Evolutionary conservation across 805 yeast genomes (phyloP), one percentile per base, ranked within the genome.

Genomic region (Kuraishia cidri): DNA sequence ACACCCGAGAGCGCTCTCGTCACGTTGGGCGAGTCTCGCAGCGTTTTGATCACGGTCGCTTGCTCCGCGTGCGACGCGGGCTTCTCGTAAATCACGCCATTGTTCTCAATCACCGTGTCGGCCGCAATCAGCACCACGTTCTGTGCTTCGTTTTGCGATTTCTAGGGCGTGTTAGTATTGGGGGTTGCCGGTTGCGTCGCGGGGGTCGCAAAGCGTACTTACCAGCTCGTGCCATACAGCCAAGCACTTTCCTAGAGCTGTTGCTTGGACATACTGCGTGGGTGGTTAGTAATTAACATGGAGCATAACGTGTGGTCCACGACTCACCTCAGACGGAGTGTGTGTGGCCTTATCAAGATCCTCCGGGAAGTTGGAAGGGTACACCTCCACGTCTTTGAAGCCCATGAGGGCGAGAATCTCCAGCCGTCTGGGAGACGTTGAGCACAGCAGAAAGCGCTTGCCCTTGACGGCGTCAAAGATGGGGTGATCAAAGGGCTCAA

Each of bases 351-450:
- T 86, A 37, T 71, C 62, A 26, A 92, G 60, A 50, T 88, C 64
- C 51, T 90, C 98, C 33, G 74, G 80, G 47, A 86, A 90, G 7
- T 71, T 59, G 1, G 96, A 82, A 13, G 76, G 73, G 10, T 69
- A 52, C 0, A 81, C 60, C 17, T 53, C 56, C 9, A 66, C 44
- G 6, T 70, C 48, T 0, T 50, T 31, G 24, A 81, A 54, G 0
- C 79, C 79, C 50, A 81, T 52, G 42, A 79, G 74, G 4, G 53
- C 47, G 19, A 92, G 46, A n/a, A 92, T 79, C 35, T 83, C 84
- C 34, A 61, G 56, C 36, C 98, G 60, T 38, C 96, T 65, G 2
- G 94, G 90, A 0, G 97, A 88, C 1, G 82, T 69, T 2, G 95
- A 85, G 0, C 95, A 96, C 5, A 90, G 64, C 4, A 85, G 60